Conservation (phyloP, 2,329 filamentous ascomycete species). For the Diaporthe amygdali region DNA sequence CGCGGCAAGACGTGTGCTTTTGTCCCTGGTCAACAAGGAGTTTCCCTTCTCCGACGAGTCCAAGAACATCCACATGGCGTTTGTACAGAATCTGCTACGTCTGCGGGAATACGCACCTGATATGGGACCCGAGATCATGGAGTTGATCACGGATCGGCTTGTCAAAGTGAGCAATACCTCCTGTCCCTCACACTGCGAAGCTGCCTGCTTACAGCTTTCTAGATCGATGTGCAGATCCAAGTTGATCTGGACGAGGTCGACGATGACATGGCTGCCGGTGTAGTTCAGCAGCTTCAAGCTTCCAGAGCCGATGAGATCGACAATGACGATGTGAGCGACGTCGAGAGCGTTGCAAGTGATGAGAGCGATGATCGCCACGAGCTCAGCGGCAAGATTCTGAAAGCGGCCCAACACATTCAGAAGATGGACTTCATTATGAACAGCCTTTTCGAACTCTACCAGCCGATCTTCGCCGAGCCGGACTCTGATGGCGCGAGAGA, state of each 20-base stretch:
- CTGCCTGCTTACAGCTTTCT: conserved; percentile 9
- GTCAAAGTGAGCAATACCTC: conserved; percentile 60
- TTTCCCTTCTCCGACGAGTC: conserved; percentile 82
- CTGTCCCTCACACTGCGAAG: background rate
- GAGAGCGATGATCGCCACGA: conserved; percentile 67
- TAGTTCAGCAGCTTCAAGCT: conserved; percentile 58
- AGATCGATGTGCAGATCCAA: conserved; percentile 92
- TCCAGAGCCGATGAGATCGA: conserved; percentile 49
- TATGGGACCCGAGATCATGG: conserved; percentile 79
- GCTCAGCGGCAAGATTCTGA: conserved; percentile 67
- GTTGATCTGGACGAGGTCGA: conserved; percentile 91
- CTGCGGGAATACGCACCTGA: conserved; percentile 80
- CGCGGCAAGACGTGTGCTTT: conserved; percentile 73
- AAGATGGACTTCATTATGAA: conserved; percentile 94
- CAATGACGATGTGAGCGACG: conserved; percentile 64
- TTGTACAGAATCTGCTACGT: conserved; percentile 82
- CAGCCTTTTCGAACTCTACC: conserved; percentile 83
- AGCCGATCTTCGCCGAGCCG: conserved; percentile 72
- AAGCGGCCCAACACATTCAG: conserved; percentile 80
- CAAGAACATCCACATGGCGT: conserved; percentile 82
- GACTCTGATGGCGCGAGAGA: conserved; percentile 72
- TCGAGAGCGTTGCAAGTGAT: conserved; percentile 74
- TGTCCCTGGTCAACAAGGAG: conserved; percentile 67
- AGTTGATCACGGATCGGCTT: conserved; percentile 82
- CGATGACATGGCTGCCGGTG: conserved; percentile 80